A percentile compares a stretch with the other conserved stretches of the same genome.
Conservation (phyloP, 148 eudicot species). For the Persicaria maculosa region DNA sequence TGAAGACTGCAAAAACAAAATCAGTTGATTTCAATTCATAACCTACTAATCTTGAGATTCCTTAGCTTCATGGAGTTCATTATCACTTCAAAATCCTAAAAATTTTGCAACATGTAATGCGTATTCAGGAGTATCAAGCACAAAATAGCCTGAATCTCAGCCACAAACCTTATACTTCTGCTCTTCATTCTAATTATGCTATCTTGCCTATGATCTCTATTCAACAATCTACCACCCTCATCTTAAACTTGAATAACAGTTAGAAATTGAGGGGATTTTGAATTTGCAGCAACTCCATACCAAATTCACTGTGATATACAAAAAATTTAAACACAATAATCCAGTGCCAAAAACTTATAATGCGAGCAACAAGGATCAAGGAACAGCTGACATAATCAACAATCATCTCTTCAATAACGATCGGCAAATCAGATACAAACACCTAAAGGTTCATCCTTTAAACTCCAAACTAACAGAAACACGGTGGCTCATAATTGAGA, state of each 20-base stretch:
- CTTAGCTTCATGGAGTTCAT: no score
- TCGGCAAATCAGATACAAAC: background rate
- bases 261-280: background rate
- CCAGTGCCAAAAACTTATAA: background rate
- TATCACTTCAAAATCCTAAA: no score
- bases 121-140: no score
- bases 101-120: no score
- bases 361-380: no score
- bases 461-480: background rate
- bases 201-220: background rate
- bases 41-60: no score
- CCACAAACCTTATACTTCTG: background rate
- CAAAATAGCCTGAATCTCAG: no score
- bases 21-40: no score
- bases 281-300: background rate
- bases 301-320: background rate
- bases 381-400: background rate
- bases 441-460: background rate
- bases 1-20: no score
- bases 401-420: background rate
- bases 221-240: background rate
- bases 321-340: background rate
- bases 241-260: background rate
- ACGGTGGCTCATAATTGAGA: background rate
- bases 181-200: background rate